Base-by-base conservation (phyloP, 805 yeast genomes). In the Hanseniaspora clermontiae region DNA sequence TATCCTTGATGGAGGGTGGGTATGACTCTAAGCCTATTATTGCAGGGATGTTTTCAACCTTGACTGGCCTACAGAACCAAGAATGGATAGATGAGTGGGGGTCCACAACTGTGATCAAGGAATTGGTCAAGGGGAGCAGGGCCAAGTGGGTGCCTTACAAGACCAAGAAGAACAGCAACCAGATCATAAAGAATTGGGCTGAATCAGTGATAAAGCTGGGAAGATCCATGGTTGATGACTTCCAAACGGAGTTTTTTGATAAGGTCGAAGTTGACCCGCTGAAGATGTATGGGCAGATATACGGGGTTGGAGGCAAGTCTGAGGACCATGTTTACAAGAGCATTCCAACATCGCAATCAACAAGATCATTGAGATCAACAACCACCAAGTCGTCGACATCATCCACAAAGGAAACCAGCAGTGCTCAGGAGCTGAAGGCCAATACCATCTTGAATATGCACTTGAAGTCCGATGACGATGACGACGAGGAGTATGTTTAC, bases 1-100 rank as follows among this genome's bases (percentile, higher is more conserved):
- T 87, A 0, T 84, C 95, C 0, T 67, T 87, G 24, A 68, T 87
- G 60, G 95, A 87, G 69, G 95, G 95, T 29, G 95, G 95, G 1
- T 87, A 87, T 65, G 83, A 93, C 0, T 89, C 86, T 63, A 84
- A 84, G 3, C 95, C 95, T 0, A 73, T 87, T 17, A 69, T 82
- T 1, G 83, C 93, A 0, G 95, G 95, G 12, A 81, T 84, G 0
- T 84, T 85, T 64, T 78, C 93, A 5, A 95, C 87, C 65, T 69
- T 87, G 55, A 78, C 83, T 40, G 95, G 95, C 0, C 66, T 87
- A 52, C 83, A 82, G 51, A 71, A 72, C 54, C 71, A 73, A 53
- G 66, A 66, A 19, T 84, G 87, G 87, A 75, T 80, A 43, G 69
- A 71, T 15, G 77, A 78, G 38, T 83, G 90, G 88, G 84, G 86